Base-by-base conservation (phyloP, 2,329 filamentous ascomycete species). In the Fusarium verrucosum region DNA sequence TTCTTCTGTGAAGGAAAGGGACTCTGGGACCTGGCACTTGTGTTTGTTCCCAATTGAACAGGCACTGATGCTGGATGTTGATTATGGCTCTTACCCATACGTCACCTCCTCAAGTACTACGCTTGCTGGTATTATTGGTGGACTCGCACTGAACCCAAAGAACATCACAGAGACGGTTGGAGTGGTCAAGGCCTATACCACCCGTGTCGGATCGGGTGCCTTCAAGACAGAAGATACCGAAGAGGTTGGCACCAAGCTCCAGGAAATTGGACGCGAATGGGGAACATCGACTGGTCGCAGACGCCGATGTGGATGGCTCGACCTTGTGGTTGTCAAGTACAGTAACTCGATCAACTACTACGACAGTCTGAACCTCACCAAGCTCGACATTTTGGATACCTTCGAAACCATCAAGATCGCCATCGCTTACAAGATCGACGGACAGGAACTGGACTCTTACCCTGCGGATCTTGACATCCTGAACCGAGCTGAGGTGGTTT, bases 351-450 rank as follows among this genome's bases (percentile, higher is more conserved):
- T 90, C 74, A 91, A 91, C 78, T 83, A 89, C 78, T 91, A 91
- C 77, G 87, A 87, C 1, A 76, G 80, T 40, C 73, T 88, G 3
- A 87, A 88, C 70, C 73, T 88, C 36, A 87, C 84, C 14, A 87
- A 86, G 69, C 71, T 62, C 62, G 35, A 46, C 2, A 56, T 8
- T 32, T 82, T 93, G 16, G 90, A 93, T 74, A 85, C 85, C 28
- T 92, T 96, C 74, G 82, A 85, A 10, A 88, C 87, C 71, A 85
- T 96, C 77, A 91, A 93, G 76, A 82, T 92, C 46, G 90, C 90
- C 17, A 85, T 90, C 14, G 87, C 86, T 3, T 96, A 96, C 79
- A 83, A 82, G 69, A 75, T 71, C 42, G 66, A 75, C 54, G 72
- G 72, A 58, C 10, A 71, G 65, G 72, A 73, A 55, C 46, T 73